Evolutionary conservation across 139 green algal genomes (phyloP), one percentile per base, ranked within the genome.

Genomic region (Picochlorum sp.): DNA sequence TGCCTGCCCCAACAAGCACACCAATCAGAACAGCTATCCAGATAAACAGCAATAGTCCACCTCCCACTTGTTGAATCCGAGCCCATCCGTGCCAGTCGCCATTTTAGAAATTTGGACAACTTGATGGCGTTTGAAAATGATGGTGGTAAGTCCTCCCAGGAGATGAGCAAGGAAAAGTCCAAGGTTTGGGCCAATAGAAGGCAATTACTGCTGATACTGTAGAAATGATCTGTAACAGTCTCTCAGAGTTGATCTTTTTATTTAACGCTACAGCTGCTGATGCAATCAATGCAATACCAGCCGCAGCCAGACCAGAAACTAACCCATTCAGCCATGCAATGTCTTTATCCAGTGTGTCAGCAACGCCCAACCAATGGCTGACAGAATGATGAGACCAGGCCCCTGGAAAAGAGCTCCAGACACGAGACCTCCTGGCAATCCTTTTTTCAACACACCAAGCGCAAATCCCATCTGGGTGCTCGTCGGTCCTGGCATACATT

Each of bases 401-500:
- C 88, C 88, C 75, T 95, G 88, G 77, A 97, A 97, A 62, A 97
- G 82, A 2, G 83, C 73, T 11, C 77, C 86, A 15, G 75, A 80
- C 21, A 94, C 54, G 34, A 91, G 70, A 45, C 85, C 85, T 26
- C 84, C 84, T 61, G 74, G 23, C 1, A 88, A 68, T 18, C 91
- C 91, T 60, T 86, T 86, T 70, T 95, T 91, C 26, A 88, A 69
- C 30, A 49, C 57, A 32, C 65, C 65, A 2, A 78, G 37, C 6
- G 60, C 58, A 67, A 78, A 78, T 34, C 49, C 45, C 65, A 80
- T 75, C 56, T 77, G 83, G 63, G 90, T 97, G 45, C 79, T 90
- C 15, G 89, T 91, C 47, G 92, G 92, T 3, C 92, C 92, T 1
- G 90, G 90, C 62, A 96, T 70, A 76, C 85, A 93, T 70, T 94